These are phyloP conservation scores for Ustilago curta DNA, from an alignment of 1,284 basidiomycete species.

Conservation along the genomic window DNA sequence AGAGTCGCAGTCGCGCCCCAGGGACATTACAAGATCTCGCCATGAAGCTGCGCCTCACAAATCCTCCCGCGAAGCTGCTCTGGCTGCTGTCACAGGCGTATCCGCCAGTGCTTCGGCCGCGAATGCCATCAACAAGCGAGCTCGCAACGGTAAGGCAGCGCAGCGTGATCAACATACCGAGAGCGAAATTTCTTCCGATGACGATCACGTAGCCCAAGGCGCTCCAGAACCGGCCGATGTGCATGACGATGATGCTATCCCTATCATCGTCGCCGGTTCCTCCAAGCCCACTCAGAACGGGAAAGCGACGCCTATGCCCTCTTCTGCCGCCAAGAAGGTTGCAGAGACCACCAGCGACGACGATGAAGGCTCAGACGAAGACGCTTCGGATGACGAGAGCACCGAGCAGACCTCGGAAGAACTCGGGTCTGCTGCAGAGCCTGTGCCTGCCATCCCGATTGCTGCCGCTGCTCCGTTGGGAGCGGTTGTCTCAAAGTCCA, in stretches of 20 bases:
- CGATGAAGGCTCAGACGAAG: constrained; percentile 31
- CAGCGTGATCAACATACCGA: constrained; percentile 15
- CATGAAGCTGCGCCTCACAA: constrained; percentile 16
- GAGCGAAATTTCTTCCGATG: constrained; percentile 19
- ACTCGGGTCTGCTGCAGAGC: constrained; percentile 17
- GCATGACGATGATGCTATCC: constrained; percentile 39
- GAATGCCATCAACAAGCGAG: constrained; percentile 19
- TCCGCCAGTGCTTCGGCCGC: constrained; percentile 22
- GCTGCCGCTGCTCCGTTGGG: constrained; percentile 15
- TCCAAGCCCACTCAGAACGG: constrained; percentile 17
- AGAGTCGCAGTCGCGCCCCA: constrained; percentile 6
- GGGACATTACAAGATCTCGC: constrained; percentile 13
- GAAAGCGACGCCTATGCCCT: not conserved
- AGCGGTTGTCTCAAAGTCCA: constrained; percentile 10
- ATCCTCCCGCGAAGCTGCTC: constrained; percentile 40
- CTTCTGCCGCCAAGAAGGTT: constrained; percentile 17
- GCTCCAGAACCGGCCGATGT: constrained; percentile 45
- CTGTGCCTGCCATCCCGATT: constrained; percentile 20
- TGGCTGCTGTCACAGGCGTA: constrained; percentile 47
- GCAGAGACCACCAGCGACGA: constrained; percentile 40
- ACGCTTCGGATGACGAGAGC: constrained; percentile 30
- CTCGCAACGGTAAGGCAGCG: constrained; percentile 4
- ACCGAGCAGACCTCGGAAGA: constrained; percentile 47
- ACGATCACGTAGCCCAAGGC: constrained; percentile 30
- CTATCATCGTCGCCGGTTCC: constrained; percentile 20